Percentiles rank a stretch among this genome's conserved stretches.
Conservation (phyloP, 805 yeast species). For the Naumovozyma castellii region DNA sequence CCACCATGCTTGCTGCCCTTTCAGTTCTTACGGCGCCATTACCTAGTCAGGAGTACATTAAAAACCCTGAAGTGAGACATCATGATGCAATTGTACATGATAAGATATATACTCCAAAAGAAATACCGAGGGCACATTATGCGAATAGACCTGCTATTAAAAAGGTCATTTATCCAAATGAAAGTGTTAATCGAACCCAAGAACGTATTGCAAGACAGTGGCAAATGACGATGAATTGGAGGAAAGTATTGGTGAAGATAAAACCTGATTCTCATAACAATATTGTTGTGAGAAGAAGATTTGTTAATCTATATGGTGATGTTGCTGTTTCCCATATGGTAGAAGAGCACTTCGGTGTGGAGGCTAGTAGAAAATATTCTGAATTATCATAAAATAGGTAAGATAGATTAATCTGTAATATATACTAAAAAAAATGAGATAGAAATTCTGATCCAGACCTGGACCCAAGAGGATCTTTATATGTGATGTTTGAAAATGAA, state of each 20-base stretch:
- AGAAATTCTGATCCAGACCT: no score
- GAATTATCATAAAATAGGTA: not conserved
- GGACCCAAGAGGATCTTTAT: no score
- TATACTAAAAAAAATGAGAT: not conserved
- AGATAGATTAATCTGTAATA: not conserved
- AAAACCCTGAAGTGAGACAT: slow-evolving; percentile 53
- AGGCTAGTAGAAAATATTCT: slow-evolving; percentile 13
- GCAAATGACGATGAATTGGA: slow-evolving; percentile 77
- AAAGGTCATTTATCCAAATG: slow-evolving; percentile 26
- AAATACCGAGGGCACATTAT: slow-evolving; percentile 51
- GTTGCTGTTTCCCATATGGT: slow-evolving; percentile 80
- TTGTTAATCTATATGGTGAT: slow-evolving; percentile 87
- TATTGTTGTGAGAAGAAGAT: slow-evolving; percentile 74
- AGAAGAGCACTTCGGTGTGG: slow-evolving; percentile 35
- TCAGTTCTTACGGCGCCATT: slow-evolving; percentile 70
- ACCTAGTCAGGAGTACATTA: slow-evolving; percentile 59
- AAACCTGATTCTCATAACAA: slow-evolving; percentile 92
- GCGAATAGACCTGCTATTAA: slow-evolving; percentile 18
- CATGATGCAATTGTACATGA: slow-evolving; percentile 73
- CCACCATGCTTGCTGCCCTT: slow-evolving; percentile 70
- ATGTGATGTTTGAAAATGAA: no score
- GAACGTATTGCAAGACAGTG: slow-evolving; percentile 82
- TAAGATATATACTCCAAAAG: slow-evolving; percentile 54
- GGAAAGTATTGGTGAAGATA: slow-evolving; percentile 75
- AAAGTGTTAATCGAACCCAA: slow-evolving; percentile 27